These are phyloP conservation scores for Ceratocystis colombiana DNA, from an alignment of 2,329 filamentous ascomycete species.

Conservation along the genomic window DNA sequence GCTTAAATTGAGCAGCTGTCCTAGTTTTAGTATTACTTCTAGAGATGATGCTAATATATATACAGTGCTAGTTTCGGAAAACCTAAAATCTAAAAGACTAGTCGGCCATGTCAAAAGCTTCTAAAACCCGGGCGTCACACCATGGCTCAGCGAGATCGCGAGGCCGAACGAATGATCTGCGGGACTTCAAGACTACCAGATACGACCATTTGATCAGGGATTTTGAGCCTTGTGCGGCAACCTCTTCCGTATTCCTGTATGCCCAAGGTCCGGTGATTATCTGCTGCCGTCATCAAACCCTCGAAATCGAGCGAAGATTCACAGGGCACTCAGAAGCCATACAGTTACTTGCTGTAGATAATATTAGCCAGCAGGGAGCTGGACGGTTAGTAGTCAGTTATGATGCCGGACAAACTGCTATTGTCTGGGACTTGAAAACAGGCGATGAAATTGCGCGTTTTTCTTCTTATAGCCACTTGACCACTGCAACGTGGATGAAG, in stretches of 20 bases:
- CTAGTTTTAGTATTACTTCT: not conserved
- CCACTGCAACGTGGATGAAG: slow-evolving; percentile 84
- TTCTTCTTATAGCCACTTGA: slow-evolving; percentile 77
- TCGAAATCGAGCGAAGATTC: slow-evolving; percentile 81
- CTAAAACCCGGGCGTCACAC: slow-evolving; percentile 20
- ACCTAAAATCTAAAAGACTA: not conserved
- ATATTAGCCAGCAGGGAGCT: slow-evolving; percentile 73
- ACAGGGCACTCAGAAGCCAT: slow-evolving; percentile 75
- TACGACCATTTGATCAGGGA: slow-evolving; percentile 36
- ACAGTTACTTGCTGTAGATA: slow-evolving; percentile 77
- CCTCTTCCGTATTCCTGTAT: slow-evolving; percentile 82
- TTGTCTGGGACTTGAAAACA: slow-evolving; percentile 92
- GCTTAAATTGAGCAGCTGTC: not conserved
- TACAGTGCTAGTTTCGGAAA: not conserved
- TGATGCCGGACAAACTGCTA: slow-evolving; percentile 79
- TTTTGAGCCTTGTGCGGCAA: slow-evolving; percentile 83
- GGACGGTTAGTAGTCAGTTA: slow-evolving; percentile 87
- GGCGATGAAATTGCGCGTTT: slow-evolving; percentile 88
- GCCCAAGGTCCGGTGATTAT: slow-evolving; percentile 72
- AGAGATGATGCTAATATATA: not conserved
- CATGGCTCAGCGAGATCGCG: slow-evolving; percentile 21
- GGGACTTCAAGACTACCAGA: slow-evolving; percentile 22
- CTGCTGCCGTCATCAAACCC: slow-evolving; percentile 82
- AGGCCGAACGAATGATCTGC: slow-evolving; percentile 23
- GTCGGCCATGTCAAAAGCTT: slow-evolving; percentile 17